Evolutionary conservation across 352 stramenopile species (phyloP).

Genomic region (Pythium apleroticum): DNA sequence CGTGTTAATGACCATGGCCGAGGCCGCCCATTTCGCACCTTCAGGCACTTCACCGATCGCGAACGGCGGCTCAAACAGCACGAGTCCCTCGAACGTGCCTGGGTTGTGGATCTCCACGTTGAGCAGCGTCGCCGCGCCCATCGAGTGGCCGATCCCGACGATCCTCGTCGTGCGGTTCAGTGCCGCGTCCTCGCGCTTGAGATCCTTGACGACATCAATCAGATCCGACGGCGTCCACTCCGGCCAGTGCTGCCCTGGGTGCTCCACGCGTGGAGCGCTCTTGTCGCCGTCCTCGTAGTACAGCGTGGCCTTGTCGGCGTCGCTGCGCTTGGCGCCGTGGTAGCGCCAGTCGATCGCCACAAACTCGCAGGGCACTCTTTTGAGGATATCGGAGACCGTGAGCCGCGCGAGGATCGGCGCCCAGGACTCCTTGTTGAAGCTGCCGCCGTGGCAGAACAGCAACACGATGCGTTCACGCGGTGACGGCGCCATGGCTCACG

Average conservation of each 20-base stretch:
- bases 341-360: constrained; percentile 40
- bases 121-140: constrained; percentile 22
- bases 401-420: constrained; percentile 38
- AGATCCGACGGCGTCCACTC: constrained; percentile 17
- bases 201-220: neutral
- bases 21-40: neutral
- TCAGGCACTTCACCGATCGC: neutral
- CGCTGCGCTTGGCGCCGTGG: constrained; percentile 36
- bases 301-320: constrained; percentile 21
- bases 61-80: constrained; percentile 17
- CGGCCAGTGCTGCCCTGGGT: constrained; percentile 20
- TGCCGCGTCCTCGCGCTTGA: constrained; percentile 9
- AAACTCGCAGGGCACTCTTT: constrained; percentile 22
- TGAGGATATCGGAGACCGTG: constrained; percentile 26
- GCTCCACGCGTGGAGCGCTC: constrained; percentile 25
- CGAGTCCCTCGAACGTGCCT: constrained; percentile 16
- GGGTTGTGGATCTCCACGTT: constrained; percentile 13
- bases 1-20: constrained; percentile 15
- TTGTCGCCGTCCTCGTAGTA: constrained; percentile 20
- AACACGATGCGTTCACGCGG: constrained; percentile 24
- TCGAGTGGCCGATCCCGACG: constrained; percentile 25
- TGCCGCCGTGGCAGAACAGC: constrained; percentile 45
- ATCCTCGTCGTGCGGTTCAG: constrained; percentile 8
- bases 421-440: constrained; percentile 47
- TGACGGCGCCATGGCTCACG: no score